These are phyloP conservation scores for Cladophialophora psammophila DNA, from an alignment of 2,329 filamentous ascomycete species.

Conservation along the genomic window DNA sequence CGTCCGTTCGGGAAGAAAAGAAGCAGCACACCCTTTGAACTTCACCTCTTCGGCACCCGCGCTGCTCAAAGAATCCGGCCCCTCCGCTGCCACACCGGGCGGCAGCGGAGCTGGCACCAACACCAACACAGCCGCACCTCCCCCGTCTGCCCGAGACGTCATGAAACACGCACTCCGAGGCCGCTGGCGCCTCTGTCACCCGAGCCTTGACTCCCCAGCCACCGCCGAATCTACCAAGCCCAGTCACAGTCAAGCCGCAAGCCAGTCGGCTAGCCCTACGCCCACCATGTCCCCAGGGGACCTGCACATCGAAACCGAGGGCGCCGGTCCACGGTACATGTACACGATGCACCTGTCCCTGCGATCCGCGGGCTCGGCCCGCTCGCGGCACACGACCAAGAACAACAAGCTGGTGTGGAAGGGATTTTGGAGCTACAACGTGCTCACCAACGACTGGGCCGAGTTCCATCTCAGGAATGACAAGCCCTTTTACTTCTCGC, in stretches of 20 bases:
- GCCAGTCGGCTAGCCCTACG: slow-evolving; percentile 39
- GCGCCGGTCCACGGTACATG: slow-evolving; percentile 77
- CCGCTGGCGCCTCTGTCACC: slow-evolving; percentile 70
- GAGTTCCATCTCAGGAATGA: slow-evolving; percentile 75
- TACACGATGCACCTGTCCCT: slow-evolving; percentile 83
- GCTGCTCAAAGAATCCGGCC: slow-evolving; percentile 41
- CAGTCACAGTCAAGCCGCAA: slow-evolving; percentile 37
- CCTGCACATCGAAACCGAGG: slow-evolving; percentile 85
- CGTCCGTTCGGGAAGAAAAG: slow-evolving; percentile 41
- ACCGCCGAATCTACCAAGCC: not conserved
- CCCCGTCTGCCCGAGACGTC: slow-evolving; percentile 56
- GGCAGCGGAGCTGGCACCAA: slow-evolving; percentile 37
- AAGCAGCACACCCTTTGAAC: slow-evolving; percentile 32
- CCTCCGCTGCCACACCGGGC: slow-evolving; percentile 50
- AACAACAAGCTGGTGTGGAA: slow-evolving; percentile 92
- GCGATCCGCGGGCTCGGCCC: slow-evolving; percentile 63
- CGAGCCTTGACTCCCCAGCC: slow-evolving; percentile 40
- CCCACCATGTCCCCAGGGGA: slow-evolving; percentile 57
- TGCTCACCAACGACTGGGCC: slow-evolving; percentile 86
- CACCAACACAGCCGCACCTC: slow-evolving; percentile 43
- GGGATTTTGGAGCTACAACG: slow-evolving; percentile 90
- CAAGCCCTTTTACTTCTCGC: slow-evolving; percentile 66
- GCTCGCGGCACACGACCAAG: slow-evolving; percentile 62
- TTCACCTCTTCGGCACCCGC: slow-evolving; percentile 32
- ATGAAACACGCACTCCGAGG: slow-evolving; percentile 74